Conservation (phyloP, 305 asterid genomes). For the Rubia peregrina region DNA sequence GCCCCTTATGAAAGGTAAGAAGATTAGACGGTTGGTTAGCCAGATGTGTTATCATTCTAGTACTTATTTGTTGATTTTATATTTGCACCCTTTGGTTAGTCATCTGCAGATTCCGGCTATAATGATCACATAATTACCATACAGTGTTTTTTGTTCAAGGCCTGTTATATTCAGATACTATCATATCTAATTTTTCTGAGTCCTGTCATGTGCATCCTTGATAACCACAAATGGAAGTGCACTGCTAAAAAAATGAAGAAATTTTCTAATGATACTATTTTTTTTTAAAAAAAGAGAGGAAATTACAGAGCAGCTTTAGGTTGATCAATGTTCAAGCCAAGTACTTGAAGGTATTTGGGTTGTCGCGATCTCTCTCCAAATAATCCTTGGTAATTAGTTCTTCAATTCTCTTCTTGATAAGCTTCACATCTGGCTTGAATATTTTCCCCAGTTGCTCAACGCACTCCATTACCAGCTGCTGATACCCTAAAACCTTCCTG, state of each 20-base stretch:
- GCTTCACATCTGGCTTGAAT: neutral
- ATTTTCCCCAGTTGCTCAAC: neutral
- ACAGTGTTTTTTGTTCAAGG: neutral
- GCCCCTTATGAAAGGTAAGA: conserved; percentile 25
- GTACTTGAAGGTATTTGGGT: neutral
- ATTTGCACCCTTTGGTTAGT: conserved; percentile 12
- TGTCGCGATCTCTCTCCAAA: neutral
- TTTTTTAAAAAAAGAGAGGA: too few relatives aligned
- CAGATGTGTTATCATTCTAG: conserved; percentile 17
- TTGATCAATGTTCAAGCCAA: neutral
- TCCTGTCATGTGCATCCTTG: too few relatives aligned
- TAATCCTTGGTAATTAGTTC: neutral
- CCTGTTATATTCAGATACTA: neutral
- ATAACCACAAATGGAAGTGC: too few relatives aligned
- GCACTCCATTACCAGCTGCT: neutral
- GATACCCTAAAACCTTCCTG: neutral
- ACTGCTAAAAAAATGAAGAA: too few relatives aligned
- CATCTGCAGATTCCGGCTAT: neutral
- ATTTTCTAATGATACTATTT: too few relatives aligned
- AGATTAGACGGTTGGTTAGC: conserved; percentile 33
- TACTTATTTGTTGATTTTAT: conserved; percentile 18
- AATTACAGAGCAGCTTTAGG: too few relatives aligned
- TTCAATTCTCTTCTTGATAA: conserved; percentile 1
- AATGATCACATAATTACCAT: neutral
- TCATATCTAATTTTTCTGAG: too few relatives aligned